phyloP scores from a whole-genome alignment of 129 eudicot genomes.

The Flaveria robusta region DNA sequence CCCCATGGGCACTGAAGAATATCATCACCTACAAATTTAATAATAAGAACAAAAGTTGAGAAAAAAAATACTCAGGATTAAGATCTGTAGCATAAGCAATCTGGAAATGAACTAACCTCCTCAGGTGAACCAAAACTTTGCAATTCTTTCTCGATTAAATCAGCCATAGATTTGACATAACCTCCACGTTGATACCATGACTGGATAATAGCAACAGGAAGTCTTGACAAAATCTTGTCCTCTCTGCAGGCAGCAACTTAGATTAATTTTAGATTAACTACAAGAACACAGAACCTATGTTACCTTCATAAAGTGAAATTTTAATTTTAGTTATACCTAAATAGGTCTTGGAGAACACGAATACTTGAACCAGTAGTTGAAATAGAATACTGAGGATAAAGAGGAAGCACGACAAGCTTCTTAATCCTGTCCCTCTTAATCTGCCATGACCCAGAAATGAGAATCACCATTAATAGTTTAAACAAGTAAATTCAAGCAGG shows the following conservation, averaged over 20 bases:
- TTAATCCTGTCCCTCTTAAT: slow-evolving; percentile 77
- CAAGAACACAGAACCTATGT: neutral
- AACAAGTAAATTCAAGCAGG: slow-evolving; percentile 6
- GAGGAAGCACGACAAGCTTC: slow-evolving; percentile 87
- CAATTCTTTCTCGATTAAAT: slow-evolving; percentile 81
- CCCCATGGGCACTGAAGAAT: slow-evolving; percentile 98
- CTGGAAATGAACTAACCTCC: slow-evolving; percentile 53
- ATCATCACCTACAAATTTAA: slow-evolving; percentile 68
- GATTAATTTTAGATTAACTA: neutral
- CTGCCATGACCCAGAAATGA: slow-evolving; percentile 31
- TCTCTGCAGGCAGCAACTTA: slow-evolving; percentile 40
- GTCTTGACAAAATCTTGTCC: slow-evolving; percentile 54
- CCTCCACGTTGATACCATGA: slow-evolving; percentile 97
- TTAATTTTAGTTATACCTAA: slow-evolving; percentile 50
- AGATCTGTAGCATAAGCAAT: slow-evolving; percentile 21
- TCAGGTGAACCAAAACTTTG: slow-evolving; percentile 58
- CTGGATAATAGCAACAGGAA: slow-evolving; percentile 75
- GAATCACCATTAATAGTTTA: neutral
- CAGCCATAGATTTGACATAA: slow-evolving; percentile 88
- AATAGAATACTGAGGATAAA: slow-evolving; percentile 93
- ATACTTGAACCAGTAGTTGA: slow-evolving; percentile 96
- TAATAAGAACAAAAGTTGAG: neutral
- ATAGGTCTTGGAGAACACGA: slow-evolving; percentile 69
- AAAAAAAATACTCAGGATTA: neutral
- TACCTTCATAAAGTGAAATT: neutral